Percentiles rank a stretch among this genome's conserved stretches.
phyloP scores from a whole-genome alignment of 2,329 filamentous ascomycete species.

The Laburnicola sp. region DNA sequence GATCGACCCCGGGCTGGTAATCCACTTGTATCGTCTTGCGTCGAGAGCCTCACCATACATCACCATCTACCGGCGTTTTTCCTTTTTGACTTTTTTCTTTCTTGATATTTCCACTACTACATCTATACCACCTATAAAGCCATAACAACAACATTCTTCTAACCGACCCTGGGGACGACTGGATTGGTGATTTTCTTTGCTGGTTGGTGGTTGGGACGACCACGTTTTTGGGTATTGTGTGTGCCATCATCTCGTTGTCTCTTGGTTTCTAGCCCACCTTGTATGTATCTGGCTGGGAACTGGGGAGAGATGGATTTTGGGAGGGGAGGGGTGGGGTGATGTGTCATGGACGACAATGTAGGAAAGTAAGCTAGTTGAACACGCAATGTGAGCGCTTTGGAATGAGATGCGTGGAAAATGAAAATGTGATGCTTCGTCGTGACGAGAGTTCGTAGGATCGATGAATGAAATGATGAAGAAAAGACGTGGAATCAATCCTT shows the following conservation, averaged over 20 bases:
- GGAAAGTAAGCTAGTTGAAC: background rate
- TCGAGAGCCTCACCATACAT: constrained; percentile 39
- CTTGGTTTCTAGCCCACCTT: constrained; percentile 4
- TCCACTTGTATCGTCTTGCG: constrained; percentile 28
- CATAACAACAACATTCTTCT: constrained; percentile 18
- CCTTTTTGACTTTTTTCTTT: constrained; percentile 10
- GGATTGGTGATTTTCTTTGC: constrained; percentile 6
- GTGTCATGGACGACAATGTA: constrained; percentile 1
- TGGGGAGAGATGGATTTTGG: background rate
- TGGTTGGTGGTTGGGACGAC: too few species aligned
- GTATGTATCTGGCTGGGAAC: constrained; percentile 14
- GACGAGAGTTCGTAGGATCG: too few species aligned
- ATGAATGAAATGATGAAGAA: background rate
- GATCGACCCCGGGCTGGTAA: constrained; percentile 16
- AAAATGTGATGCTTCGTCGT: background rate
- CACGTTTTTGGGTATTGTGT: background rate
- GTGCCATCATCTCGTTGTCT: background rate
- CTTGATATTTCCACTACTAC: constrained; percentile 20
- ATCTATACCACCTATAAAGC: constrained; percentile 15
- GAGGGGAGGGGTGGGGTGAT: background rate
- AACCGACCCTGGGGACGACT: background rate
- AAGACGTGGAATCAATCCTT: background rate
- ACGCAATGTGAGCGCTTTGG: background rate
- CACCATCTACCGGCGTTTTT: constrained; percentile 25
- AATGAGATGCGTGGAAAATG: background rate